Base-by-base conservation (phyloP, 2,329 filamentous ascomycete genomes). In the Huntiella bhutanensis region DNA sequence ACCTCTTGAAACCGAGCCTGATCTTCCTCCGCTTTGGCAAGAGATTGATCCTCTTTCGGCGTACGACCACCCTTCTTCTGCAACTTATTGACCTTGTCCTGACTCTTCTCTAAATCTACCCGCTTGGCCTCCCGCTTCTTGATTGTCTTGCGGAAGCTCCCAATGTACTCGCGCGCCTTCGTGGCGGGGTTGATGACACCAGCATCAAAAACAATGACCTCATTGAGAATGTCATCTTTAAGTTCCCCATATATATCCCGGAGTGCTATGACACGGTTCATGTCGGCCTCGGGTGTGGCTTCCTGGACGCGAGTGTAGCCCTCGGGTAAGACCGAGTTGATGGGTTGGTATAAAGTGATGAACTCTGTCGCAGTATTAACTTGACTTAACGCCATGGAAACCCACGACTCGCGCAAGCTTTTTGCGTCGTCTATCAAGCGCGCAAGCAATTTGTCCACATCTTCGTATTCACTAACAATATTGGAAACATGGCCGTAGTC, bases 111-210 rank as follows among this genome's bases (percentile, higher is more conserved):
- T 56, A 77, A 91, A 58, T 92, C 85, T 49, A 87, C 59, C 45
- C 84, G 79, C 62, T 77, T 82, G 55, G 87, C 82, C 57, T 91
- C 82, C 41, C 85, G 69, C 60, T 84, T 86, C 63, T 88, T 91
- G 56, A 92, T 83, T 1, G 77, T 79, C 63, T 86, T 91, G 56
- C 81, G 78, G 58, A 91, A 68, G 2, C 80, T 77, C 52, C 77
- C 73, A 50, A 88, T 68, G 46, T 65, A 73, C 45, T 79, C 74
- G 55, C 75, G 80, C 5, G 80, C 80, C 45, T 80, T 71, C 48
- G 72, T 73, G 3, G 79, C 80, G 0, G 83, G 82, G 49, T 68
- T 68, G 45, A 87, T 72, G 52, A 91, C 71, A 53, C 75, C 73
- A 7, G 66, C 62, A 52, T 88, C 81, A 52, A 92, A 81, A 54